Evolutionary conservation across 208 protist genomes (phyloP).

Genomic region (Crithidia mellificae): DNA sequence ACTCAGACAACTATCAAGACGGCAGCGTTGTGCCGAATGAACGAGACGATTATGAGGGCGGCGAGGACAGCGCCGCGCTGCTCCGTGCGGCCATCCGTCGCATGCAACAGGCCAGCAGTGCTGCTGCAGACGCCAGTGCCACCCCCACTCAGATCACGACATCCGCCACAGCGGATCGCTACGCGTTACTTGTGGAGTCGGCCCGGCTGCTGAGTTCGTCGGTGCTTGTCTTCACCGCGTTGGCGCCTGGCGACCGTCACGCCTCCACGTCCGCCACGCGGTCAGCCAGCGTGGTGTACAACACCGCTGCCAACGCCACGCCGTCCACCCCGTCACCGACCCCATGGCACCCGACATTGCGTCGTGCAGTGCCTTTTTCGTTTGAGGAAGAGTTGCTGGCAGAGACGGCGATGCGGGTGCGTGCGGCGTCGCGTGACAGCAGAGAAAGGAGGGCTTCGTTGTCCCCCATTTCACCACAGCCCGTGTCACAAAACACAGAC

Average conservation of each 20-base stretch:
- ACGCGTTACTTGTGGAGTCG: constrained; percentile 10
- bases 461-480: background rate
- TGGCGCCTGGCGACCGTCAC: background rate
- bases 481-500: no score
- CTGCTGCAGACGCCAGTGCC: constrained; percentile 11
- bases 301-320: no score
- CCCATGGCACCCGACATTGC: background rate
- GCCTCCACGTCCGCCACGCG: background rate
- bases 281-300: constrained; percentile 2
- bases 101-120: constrained; percentile 10
- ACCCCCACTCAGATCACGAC: background rate
- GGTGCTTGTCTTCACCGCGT: constrained; percentile 13
- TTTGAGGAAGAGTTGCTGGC: background rate
- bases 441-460: background rate
- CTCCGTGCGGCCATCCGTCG: constrained; percentile 14
- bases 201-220: constrained; percentile 15
- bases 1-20: background rate
- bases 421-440: no score
- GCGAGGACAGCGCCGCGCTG: background rate
- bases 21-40: background rate
- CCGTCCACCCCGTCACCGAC: background rate
- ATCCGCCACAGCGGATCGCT: constrained; percentile 7
- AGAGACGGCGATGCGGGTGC: background rate
- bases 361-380: background rate
- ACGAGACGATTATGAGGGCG: background rate